phyloP scores from a whole-genome alignment of 352 stramenopile species.

The Phytophthora constricta region DNA sequence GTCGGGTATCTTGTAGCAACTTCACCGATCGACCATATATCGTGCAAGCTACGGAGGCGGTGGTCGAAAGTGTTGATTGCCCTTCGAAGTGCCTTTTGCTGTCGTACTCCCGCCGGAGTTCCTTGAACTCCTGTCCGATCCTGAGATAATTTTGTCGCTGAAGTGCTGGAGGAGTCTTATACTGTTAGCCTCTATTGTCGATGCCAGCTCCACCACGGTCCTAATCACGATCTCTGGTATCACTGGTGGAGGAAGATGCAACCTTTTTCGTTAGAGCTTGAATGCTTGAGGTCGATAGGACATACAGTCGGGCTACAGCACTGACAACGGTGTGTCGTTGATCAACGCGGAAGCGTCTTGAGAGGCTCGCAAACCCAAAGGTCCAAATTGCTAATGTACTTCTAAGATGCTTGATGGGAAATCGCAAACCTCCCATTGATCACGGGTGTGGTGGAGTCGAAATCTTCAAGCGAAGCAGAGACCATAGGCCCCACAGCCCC shows the following conservation, averaged over 20 bases:
- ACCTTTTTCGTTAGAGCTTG: not conserved
- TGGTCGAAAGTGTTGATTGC: slow-evolving; percentile 4
- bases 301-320: slow-evolving; percentile 2
- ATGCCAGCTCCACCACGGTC: not conserved
- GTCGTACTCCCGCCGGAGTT: not conserved
- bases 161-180: not conserved
- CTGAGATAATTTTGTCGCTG: not conserved
- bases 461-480: not conserved
- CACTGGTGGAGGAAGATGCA: not conserved
- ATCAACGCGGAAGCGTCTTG: not conserved
- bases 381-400: not conserved
- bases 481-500: not conserved
- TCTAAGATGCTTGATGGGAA: not conserved
- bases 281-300: not conserved
- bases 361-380: not conserved
- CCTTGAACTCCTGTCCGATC: not conserved
- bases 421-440: slow-evolving; percentile 2
- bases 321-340: not conserved
- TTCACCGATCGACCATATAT: not conserved
- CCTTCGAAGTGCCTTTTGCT: not conserved
- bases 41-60: not conserved
- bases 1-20: not conserved
- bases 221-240: not conserved
- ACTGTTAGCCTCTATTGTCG: not conserved
- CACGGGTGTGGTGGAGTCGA: not conserved